Conservation (phyloP, 768 basidiomycete species). For the Phlebiopsis flavidoalba region DNA sequence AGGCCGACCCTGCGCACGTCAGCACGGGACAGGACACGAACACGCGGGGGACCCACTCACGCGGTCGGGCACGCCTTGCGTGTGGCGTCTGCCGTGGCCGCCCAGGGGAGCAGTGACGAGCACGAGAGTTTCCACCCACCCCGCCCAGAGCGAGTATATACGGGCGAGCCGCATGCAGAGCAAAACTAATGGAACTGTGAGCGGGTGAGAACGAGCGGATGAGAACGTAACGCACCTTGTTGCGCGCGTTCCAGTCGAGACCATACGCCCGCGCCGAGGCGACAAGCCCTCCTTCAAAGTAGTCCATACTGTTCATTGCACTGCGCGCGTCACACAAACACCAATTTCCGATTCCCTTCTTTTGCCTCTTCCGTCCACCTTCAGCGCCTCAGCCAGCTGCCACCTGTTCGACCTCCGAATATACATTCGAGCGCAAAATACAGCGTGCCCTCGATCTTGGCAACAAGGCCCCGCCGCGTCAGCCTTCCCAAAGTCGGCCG, state of each 20-base stretch:
- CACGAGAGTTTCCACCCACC: conserved; percentile 95
- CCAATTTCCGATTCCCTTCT: conserved; percentile 35
- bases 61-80: conserved; percentile 66
- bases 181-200: conserved; percentile 58
- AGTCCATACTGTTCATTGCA: conserved; percentile 50
- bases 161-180: conserved; percentile 75
- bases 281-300: conserved; percentile 69
- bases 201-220: not conserved
- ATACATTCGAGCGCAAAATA: conserved; percentile 84
- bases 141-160: conserved; percentile 73
- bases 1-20: conserved; percentile 58
- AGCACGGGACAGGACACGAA: conserved; percentile 1
- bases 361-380: conserved; percentile 30
- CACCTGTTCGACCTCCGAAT: conserved; percentile 43
- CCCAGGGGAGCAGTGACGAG: conserved; percentile 69
- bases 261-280: conserved; percentile 67
- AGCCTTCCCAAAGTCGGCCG: conserved; percentile 46
- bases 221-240: conserved; percentile 62
- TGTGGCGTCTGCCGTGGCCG: conserved; percentile 42
- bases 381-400: conserved; percentile 37
- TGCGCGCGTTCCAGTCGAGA: conserved; percentile 91
- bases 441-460: conserved; percentile 70
- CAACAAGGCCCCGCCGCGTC: conserved; percentile 44
- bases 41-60: conserved; percentile 38
- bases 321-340: conserved; percentile 66